phyloP scores from a whole-genome alignment of 2,329 filamentous ascomycete genomes.

The Diaporthe aspalathi region DNA sequence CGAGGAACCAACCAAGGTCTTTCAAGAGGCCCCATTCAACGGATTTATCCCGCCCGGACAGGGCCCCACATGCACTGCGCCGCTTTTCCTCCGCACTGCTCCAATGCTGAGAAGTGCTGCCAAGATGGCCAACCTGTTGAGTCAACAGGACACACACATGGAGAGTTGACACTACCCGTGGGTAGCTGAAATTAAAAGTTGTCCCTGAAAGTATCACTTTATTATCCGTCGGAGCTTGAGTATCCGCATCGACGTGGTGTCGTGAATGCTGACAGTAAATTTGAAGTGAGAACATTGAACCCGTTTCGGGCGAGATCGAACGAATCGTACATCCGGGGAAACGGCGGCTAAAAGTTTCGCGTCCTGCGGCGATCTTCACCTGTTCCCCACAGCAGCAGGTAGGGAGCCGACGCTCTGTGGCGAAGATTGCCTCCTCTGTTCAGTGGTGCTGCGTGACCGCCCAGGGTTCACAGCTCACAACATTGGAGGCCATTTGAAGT shows the following conservation, averaged over 20 bases:
- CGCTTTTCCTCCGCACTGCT: background rate
- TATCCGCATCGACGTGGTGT: background rate
- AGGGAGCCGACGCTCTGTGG: slow-evolving; percentile 8
- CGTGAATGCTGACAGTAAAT: background rate
- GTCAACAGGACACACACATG: background rate
- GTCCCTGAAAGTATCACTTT: background rate
- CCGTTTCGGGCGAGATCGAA: background rate
- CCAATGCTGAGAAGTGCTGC: background rate
- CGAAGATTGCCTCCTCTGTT: background rate
- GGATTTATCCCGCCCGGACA: background rate
- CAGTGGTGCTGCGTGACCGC: background rate
- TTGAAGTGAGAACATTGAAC: no score
- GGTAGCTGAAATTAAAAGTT: background rate
- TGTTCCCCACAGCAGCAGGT: background rate
- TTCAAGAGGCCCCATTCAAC: background rate
- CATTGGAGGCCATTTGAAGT: background rate
- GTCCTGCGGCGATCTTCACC: background rate
- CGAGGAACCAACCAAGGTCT: no score
- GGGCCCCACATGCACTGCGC: background rate
- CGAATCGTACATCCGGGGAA: slow-evolving; percentile 22
- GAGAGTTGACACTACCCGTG: background rate
- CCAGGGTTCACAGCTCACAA: background rate
- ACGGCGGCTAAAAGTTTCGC: slow-evolving; percentile 9
- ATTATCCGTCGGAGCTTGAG: background rate
- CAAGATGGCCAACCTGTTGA: background rate